phyloP scores from a whole-genome alignment of 768 basidiomycete species.

The Phylloporus rhodoxanthus region DNA sequence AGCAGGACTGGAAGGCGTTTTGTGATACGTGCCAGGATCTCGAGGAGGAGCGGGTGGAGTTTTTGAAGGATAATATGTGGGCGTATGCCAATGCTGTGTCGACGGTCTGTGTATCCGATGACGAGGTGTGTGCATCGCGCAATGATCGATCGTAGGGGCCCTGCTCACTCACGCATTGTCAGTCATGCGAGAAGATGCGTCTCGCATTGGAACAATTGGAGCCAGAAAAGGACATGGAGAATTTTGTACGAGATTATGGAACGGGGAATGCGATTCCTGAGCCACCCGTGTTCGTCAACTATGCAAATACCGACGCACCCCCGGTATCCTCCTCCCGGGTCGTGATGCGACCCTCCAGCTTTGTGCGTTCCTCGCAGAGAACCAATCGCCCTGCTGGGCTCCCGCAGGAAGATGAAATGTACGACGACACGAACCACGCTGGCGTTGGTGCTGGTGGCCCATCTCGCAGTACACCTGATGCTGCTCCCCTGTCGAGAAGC shows the following conservation, averaged over 20 bases:
- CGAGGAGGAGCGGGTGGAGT: constrained; percentile 91
- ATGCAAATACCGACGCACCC: constrained; percentile 59
- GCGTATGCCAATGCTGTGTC: constrained; percentile 95
- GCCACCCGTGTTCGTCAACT: constrained; percentile 81
- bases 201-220: constrained; percentile 86
- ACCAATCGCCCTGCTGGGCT: constrained; percentile 17
- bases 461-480: constrained; percentile 31
- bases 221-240: constrained; percentile 79
- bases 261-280: constrained; percentile 88
- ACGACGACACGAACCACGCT: constrained; percentile 48
- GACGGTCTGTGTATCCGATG: constrained; percentile 90
- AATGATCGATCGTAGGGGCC: not conserved
- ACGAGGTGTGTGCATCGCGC: constrained; percentile 63
- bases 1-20: constrained; percentile 88
- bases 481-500: constrained; percentile 26
- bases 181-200: constrained; percentile 91
- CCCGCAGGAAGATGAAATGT: constrained; percentile 41
- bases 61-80: constrained; percentile 95
- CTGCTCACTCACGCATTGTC: not conserved
- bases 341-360: constrained; percentile 53
- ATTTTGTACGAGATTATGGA: constrained; percentile 83
- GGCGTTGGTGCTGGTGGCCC: constrained; percentile 63
- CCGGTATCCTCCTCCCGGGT: constrained; percentile 54
- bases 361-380: constrained; percentile 39
- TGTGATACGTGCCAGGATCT: constrained; percentile 94